Conservation (phyloP, 225 moss, liverwort and hornwort genomes). For the Thuidium tamariscinum region DNA sequence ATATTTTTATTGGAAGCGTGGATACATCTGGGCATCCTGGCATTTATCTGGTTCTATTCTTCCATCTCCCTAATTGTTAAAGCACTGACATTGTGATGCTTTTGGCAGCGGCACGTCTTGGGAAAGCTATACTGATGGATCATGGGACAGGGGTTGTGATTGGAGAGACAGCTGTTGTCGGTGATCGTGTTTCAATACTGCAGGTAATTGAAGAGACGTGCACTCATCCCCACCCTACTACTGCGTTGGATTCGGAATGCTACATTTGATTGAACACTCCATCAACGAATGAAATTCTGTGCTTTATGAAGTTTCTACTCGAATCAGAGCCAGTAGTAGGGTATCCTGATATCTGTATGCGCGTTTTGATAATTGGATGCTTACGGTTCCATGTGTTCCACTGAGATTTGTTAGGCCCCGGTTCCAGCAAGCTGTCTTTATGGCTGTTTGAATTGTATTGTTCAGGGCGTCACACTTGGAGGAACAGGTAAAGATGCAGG, state of each 20-base stretch:
- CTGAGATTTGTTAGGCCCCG: not conserved
- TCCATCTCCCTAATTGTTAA: not conserved
- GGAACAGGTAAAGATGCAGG: slow-evolving; percentile 88
- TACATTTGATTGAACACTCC: not conserved
- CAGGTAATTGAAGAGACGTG: slow-evolving; percentile 37
- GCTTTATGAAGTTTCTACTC: not conserved
- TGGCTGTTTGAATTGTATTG: not conserved
- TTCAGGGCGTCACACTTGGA: slow-evolving; percentile 91
- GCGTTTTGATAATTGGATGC: not conserved
- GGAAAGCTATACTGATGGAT: slow-evolving; percentile 83
- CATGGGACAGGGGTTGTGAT: slow-evolving; percentile 96
- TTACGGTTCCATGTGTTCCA: not conserved
- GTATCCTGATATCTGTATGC: not conserved
- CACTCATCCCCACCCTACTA: not conserved
- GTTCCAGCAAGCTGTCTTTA: not conserved
- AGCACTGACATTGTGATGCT: not conserved
- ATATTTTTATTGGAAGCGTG: not conserved
- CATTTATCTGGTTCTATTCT: not conserved
- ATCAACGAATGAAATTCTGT: not conserved
- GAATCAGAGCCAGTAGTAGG: not conserved
- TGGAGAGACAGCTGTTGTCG: slow-evolving; percentile 86
- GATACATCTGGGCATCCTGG: not conserved
- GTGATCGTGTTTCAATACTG: slow-evolving; percentile 87
- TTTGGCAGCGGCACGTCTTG: slow-evolving; percentile 68
- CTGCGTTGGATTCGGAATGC: not conserved